A percentile compares a stretch with the other conserved stretches of the same genome.
Conservation (phyloP, 2,329 filamentous ascomycete genomes). For the Beauveria sp. region DNA sequence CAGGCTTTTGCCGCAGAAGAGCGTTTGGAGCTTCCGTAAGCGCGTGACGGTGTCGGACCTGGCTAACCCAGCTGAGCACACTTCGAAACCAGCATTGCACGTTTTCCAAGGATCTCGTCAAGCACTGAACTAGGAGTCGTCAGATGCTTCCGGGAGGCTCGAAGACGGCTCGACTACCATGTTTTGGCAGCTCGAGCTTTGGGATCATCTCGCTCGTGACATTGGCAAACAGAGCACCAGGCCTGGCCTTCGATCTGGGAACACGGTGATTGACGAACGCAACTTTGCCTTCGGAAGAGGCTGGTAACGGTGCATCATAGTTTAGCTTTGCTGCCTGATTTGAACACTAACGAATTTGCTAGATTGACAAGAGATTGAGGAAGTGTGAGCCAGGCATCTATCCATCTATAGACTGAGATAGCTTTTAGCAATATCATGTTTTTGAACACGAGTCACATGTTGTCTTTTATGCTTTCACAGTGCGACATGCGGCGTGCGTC, state of each 20-base stretch:
- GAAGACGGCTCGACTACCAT: constrained; percentile 16
- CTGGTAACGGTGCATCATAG: background rate
- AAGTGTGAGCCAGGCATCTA: constrained; percentile 9
- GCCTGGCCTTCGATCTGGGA: constrained; percentile 27
- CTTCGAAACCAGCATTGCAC: constrained; percentile 18
- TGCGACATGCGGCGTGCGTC: background rate
- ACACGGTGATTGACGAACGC: constrained; percentile 32
- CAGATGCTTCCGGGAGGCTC: background rate
- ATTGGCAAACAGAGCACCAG: constrained; percentile 28
- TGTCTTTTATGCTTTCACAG: background rate
- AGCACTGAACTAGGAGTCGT: background rate
- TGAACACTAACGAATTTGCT: constrained; percentile 11
- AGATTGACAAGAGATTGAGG: constrained; percentile 7
- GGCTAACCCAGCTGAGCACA: constrained; percentile 19
- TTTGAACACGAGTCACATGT: constrained; percentile 5
- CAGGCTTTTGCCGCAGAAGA: constrained; percentile 43
- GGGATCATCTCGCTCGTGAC: constrained; percentile 31
- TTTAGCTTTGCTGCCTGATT: background rate
- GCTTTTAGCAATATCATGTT: constrained; percentile 11
- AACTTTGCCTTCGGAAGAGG: constrained; percentile 22
- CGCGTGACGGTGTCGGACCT: constrained; percentile 14
- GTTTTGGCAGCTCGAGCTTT: constrained; percentile 25
- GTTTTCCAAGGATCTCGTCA: background rate
- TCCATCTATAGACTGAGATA: constrained; percentile 10
- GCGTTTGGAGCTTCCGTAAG: constrained; percentile 43